Base-by-base conservation (phyloP, 2,329 filamentous ascomycete genomes). In the Fusarium austroafricanum region DNA sequence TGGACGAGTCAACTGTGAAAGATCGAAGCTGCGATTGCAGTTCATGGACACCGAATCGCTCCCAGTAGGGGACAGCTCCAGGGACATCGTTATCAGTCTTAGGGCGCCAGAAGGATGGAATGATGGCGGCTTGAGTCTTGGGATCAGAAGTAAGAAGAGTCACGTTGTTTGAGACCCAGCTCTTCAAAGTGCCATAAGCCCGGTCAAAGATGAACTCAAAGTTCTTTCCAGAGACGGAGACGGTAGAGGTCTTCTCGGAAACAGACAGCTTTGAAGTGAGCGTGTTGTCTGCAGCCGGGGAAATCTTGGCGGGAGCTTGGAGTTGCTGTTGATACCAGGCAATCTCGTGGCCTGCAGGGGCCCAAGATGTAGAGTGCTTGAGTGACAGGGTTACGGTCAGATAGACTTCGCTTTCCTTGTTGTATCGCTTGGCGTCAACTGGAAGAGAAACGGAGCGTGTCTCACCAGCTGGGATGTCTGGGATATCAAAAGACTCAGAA, bases 31-130 rank as follows among this genome's bases (percentile, higher is more conserved):
- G 82, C 37, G 79, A 80, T 3, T 81, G 81, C 28, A 87, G 73
- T 3, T 71, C 71, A 56, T 86, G 77, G 10, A 87, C 78, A 0
- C 84, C 83, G 50, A 83, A 83, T 18, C 82, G 79, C 43, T 82
- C 78, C 89, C 89, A 91, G 67, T 90, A 86, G 7, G 82, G 83
- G 5, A 85, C 81, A 12, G 86, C 84, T 17, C 77, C 72, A 0
- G 85, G 82, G 0, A 80, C 78, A 71, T 92, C 89, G 70, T 92
- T 92, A 75, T 92, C 87, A 0, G 89, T 91, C 15, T 84, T 83
- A 0, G 89, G 86, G 6, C 89, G 86, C 83, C 88, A 91, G 77
- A 91, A 87, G 8, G 81, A 79, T 2, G 86, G 81, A 10, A 76
- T 70, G 17, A 83, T 75, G 21, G 80, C 82, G 5, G 77, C 75